phyloP scores from a whole-genome alignment of 768 basidiomycete genomes.

The Serendipita sp. region DNA sequence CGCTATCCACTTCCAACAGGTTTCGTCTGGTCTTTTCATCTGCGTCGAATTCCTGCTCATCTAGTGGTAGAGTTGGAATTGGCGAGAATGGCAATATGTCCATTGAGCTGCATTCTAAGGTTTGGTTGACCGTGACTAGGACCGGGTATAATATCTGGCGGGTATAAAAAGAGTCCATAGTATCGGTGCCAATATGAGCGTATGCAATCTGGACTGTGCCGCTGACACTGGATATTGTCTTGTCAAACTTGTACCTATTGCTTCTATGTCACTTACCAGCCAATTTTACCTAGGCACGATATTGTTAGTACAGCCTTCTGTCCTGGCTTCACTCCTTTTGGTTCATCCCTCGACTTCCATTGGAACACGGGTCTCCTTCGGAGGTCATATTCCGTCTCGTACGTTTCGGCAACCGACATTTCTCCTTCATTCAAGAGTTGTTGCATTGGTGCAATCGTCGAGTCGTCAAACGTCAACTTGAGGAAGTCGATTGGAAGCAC shows the following conservation, averaged over 20 bases:
- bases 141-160: slow-evolving; percentile 81
- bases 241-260: background rate
- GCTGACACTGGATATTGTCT: slow-evolving; percentile 36
- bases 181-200: slow-evolving; percentile 31
- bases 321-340: slow-evolving; percentile 44
- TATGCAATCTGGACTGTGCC: slow-evolving; percentile 78
- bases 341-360: slow-evolving; percentile 40
- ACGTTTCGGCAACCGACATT: slow-evolving; percentile 66
- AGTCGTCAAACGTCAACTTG: slow-evolving; percentile 78
- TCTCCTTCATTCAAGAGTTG: slow-evolving; percentile 65
- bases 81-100: slow-evolving; percentile 54
- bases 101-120: slow-evolving; percentile 77
- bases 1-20: slow-evolving; percentile 28
- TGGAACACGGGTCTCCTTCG: slow-evolving; percentile 64
- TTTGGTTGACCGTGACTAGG: slow-evolving; percentile 87
- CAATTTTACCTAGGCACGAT: slow-evolving; percentile 74
- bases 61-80: slow-evolving; percentile 12
- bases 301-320: slow-evolving; percentile 54
- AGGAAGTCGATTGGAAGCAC: slow-evolving; percentile 69
- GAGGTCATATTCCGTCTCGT: slow-evolving; percentile 78
- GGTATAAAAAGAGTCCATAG: slow-evolving; percentile 52
- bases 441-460: slow-evolving; percentile 62
- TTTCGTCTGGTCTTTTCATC: slow-evolving; percentile 17
- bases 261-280: slow-evolving; percentile 48
- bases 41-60: slow-evolving; percentile 13